Percentiles rank a stretch among this genome's conserved stretches.
These are phyloP conservation scores for Picea abies DNA, from an alignment of 83 land plant species.

Conservation along the genomic window DNA sequence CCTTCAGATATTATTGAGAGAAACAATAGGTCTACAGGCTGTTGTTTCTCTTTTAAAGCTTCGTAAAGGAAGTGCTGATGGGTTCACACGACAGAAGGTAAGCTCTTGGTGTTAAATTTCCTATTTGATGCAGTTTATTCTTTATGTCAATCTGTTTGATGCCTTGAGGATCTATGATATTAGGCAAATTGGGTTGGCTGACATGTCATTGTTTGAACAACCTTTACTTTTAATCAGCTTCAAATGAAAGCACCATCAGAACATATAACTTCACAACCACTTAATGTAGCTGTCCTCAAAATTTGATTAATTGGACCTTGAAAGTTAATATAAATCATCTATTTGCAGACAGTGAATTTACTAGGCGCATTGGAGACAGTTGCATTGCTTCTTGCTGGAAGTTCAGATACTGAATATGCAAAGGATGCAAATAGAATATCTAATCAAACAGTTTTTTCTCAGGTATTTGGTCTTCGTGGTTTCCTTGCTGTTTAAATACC, in stretches of 20 bases:
- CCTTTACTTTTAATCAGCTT: not conserved
- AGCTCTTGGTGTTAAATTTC: not conserved
- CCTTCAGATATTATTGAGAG: constrained; percentile 73
- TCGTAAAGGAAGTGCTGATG: constrained; percentile 74
- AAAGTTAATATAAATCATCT: constrained; percentile 19
- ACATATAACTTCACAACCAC: not conserved
- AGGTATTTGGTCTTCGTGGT: constrained; percentile 50
- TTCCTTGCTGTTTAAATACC: not conserved
- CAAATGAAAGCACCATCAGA: not conserved
- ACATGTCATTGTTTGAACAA: not conserved
- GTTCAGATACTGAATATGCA: no score
- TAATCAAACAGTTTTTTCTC: constrained; percentile 17
- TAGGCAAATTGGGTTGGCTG: not conserved
- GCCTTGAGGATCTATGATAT: not conserved
- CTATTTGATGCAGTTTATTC: not conserved
- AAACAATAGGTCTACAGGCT: constrained; percentile 87
- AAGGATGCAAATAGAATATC: no score
- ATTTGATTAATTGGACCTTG: not conserved
- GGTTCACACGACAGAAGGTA: constrained; percentile 96
- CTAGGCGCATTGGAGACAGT: no score
- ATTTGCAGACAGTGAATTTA: constrained; percentile 25
- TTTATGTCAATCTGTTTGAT: not conserved
- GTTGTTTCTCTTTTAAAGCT: constrained; percentile 78
- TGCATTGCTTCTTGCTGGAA: no score
- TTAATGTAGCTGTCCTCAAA: constrained; percentile 3